A percentile compares a stretch with the other conserved stretches of the same genome.
Conservation (phyloP, 331 rosid species). For the Malus hybrid region DNA sequence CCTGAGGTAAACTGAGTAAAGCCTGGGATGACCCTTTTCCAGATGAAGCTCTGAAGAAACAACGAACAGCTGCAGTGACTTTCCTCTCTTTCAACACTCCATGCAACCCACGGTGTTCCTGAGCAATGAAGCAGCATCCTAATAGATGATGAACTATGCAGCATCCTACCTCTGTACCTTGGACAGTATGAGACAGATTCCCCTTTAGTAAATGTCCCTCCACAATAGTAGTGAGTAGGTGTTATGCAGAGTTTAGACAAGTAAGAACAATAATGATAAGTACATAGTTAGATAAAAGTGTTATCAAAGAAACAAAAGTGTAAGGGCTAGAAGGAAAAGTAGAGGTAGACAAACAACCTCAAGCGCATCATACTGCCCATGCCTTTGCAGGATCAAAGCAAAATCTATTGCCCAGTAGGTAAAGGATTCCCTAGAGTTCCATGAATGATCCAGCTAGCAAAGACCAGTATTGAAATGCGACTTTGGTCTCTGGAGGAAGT, state of each 20-base stretch:
- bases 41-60: conserved; percentile 91
- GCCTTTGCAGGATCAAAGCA: conserved; percentile 67
- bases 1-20: conserved; percentile 69
- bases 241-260: conserved; percentile 33
- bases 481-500: conserved; percentile 35
- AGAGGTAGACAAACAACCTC: conserved; percentile 47
- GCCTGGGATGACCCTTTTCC: conserved; percentile 71
- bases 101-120: conserved; percentile 65
- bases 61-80: conserved; percentile 62
- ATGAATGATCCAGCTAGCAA: conserved; percentile 71
- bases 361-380: conserved; percentile 75
- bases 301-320: not conserved
- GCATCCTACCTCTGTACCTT: conserved; percentile 81
- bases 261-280: not conserved
- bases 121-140: conserved; percentile 86
- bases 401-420: conserved; percentile 67
- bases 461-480: conserved; percentile 29
- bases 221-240: conserved; percentile 47
- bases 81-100: conserved; percentile 64
- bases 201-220: conserved; percentile 71
- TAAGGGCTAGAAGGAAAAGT: conserved; percentile 1
- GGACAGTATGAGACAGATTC: conserved; percentile 70
- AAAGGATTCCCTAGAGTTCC: conserved; percentile 60
- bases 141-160: conserved; percentile 80
- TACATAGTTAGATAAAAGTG: not conserved